Conservation (phyloP, 768 basidiomycete genomes). For the Calocybe gangraenosa region DNA sequence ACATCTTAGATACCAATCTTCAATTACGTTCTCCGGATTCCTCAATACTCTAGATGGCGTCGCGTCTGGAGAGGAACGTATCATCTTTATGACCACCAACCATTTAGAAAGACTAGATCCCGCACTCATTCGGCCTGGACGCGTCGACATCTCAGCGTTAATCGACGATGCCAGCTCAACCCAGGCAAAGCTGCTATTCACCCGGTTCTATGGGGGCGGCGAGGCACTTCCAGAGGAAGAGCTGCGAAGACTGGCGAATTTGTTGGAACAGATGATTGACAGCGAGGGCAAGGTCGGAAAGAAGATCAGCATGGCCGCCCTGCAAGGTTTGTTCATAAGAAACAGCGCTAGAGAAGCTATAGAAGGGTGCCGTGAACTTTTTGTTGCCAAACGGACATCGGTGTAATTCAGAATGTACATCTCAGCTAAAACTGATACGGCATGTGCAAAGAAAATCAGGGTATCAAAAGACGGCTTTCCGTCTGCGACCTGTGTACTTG, state of each 20-base stretch:
- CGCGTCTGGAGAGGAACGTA: constrained; percentile 95
- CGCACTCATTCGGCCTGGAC: constrained; percentile 91
- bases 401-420: constrained; percentile 5
- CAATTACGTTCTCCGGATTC: constrained; percentile 96
- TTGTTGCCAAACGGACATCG: constrained; percentile 25
- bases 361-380: constrained; percentile 42
- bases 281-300: constrained; percentile 47
- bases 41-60: constrained; percentile 97
- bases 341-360: constrained; percentile 56
- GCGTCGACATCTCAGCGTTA: constrained; percentile 82
- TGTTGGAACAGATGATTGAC: constrained; percentile 51
- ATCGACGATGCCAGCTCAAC: constrained; percentile 83
- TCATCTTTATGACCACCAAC: constrained; percentile 99
- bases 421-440: constrained; percentile 15
- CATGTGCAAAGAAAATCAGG: constrained; percentile 4
- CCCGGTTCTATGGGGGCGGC: constrained; percentile 72
- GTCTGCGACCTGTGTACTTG: constrained; percentile 89
- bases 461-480: constrained; percentile 69
- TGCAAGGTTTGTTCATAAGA: constrained; percentile 94
- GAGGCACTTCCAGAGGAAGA: constrained; percentile 31
- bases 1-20: constrained; percentile 89
- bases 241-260: constrained; percentile 41
- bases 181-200: constrained; percentile 77
- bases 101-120: constrained; percentile 87
- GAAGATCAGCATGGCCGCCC: constrained; percentile 89